Conservation (phyloP, 192 early-diverging fungal species). For the Entrophospora sp. region DNA sequence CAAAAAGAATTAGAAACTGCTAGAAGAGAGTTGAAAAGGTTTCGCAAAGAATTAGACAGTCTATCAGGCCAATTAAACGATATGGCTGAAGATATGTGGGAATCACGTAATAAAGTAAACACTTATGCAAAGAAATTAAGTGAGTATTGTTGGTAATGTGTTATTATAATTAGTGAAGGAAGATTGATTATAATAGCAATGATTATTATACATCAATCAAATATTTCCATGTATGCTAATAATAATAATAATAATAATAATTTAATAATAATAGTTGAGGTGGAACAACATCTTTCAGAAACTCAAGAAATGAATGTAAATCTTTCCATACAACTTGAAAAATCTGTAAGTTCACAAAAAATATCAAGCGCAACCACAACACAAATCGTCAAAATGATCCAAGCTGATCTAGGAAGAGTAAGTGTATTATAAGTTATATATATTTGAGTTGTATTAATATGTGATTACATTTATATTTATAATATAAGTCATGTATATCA, state of each 20-base stretch:
- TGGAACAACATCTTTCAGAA: slow-evolving; percentile 43
- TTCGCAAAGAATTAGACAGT: slow-evolving; percentile 48
- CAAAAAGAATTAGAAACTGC: slow-evolving; percentile 42
- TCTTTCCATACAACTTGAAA: slow-evolving; percentile 42
- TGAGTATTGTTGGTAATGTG: neutral
- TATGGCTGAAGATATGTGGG: slow-evolving; percentile 49
- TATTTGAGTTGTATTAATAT: too few species aligned
- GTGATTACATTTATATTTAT: too few species aligned
- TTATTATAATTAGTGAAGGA: too few species aligned
- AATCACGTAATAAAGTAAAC: slow-evolving; percentile 43
- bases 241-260: too few species aligned
- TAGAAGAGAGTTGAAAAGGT: slow-evolving; percentile 39
- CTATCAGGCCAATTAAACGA: slow-evolving; percentile 48
- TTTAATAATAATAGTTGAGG: slow-evolving; percentile 31
- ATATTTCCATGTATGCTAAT: too few species aligned
- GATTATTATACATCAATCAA: too few species aligned
- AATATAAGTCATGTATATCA: too few species aligned
- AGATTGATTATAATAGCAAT: too few species aligned
- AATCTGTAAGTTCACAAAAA: slow-evolving; percentile 44
- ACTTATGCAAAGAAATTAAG: slow-evolving; percentile 45
- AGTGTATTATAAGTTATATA: too few species aligned
- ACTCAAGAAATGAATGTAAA: slow-evolving; percentile 51
- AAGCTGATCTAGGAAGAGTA: slow-evolving; percentile 47
- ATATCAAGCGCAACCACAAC: slow-evolving; percentile 48
- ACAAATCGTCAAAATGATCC: slow-evolving; percentile 48